A percentile compares a stretch with the other conserved stretches of the same genome.
Conservation (phyloP, 805 yeast genomes). For the Metschnikowia colocasiae region DNA sequence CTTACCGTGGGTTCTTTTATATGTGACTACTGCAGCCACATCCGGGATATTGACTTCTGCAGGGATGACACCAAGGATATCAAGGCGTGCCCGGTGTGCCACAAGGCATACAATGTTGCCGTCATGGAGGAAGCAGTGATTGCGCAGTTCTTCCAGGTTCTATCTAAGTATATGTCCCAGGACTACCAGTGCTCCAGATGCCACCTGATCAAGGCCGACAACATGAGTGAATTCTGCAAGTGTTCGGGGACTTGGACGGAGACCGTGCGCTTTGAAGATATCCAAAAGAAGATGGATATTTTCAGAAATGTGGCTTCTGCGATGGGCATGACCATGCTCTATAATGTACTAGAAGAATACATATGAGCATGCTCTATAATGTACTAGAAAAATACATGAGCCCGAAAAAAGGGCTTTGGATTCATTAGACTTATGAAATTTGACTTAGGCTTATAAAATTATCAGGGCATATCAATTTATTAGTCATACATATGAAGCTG, state of each 20-base stretch:
- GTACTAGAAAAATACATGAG: too few species aligned
- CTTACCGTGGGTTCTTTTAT: constrained; percentile 62
- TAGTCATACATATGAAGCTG: too few species aligned
- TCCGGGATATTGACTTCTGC: constrained; percentile 79
- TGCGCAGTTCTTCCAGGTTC: constrained; percentile 51
- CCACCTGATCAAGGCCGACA: constrained; percentile 58
- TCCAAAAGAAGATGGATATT: constrained; percentile 44
- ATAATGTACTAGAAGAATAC: constrained; percentile 30
- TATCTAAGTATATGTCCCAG: constrained; percentile 68
- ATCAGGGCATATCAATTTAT: too few species aligned
- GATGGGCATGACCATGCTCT: constrained; percentile 58
- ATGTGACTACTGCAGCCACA: constrained; percentile 75
- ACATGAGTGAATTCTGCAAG: constrained; percentile 68
- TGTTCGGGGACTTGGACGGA: constrained; percentile 88
- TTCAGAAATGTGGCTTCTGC: constrained; percentile 57
- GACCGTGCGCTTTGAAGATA: constrained; percentile 43
- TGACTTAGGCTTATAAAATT: too few species aligned
- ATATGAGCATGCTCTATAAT: constrained; percentile 3
- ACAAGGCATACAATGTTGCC: constrained; percentile 57
- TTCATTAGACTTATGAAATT: too few species aligned
- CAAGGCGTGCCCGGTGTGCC: constrained; percentile 69
- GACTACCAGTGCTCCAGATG: constrained; percentile 83
- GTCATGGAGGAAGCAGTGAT: constrained; percentile 78
- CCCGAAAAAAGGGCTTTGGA: too few species aligned
- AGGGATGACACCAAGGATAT: constrained; percentile 51